These are phyloP conservation scores for Plasmodium berghei DNA, from an alignment of 169 alveolate species.

Conservation along the genomic window DNA sequence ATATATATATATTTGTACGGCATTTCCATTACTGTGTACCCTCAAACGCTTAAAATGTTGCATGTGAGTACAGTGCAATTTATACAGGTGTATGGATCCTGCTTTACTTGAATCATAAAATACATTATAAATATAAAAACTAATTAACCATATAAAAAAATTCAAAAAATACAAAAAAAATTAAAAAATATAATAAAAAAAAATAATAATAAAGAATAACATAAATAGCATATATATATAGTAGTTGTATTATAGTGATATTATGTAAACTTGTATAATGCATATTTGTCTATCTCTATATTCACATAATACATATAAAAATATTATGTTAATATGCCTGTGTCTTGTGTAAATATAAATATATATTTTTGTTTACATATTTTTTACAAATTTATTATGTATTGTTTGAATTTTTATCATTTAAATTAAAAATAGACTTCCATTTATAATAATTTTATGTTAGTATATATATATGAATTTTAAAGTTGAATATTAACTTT, in stretches of 20 bases:
- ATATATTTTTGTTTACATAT: slow-evolving; percentile 8
- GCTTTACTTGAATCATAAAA: not conserved
- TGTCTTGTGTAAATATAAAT: not conserved
- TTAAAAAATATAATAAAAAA: slow-evolving; percentile 2
- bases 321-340: not conserved
- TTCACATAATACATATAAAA: not conserved
- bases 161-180: slow-evolving; percentile 14
- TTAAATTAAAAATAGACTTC: slow-evolving; percentile 52
- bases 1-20: not conserved
- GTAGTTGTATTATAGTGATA: not conserved
- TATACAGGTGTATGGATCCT: not conserved
- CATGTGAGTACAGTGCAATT: not conserved
- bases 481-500: slow-evolving; percentile 35
- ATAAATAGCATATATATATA: slow-evolving; percentile 5
- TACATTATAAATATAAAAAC: not conserved
- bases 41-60: not conserved
- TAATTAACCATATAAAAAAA: not conserved
- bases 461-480: slow-evolving; percentile 11
- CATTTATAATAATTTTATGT: slow-evolving; percentile 26
- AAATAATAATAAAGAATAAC: slow-evolving; percentile 11
- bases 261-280: not conserved
- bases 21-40: too few species aligned
- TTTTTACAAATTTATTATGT: slow-evolving; percentile 21
- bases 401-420: slow-evolving; percentile 66
- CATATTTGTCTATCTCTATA: slow-evolving; percentile 5